Evolutionary conservation across 129 eudicot genomes (phyloP).

Genomic region (Centaurea solstitialis): DNA sequence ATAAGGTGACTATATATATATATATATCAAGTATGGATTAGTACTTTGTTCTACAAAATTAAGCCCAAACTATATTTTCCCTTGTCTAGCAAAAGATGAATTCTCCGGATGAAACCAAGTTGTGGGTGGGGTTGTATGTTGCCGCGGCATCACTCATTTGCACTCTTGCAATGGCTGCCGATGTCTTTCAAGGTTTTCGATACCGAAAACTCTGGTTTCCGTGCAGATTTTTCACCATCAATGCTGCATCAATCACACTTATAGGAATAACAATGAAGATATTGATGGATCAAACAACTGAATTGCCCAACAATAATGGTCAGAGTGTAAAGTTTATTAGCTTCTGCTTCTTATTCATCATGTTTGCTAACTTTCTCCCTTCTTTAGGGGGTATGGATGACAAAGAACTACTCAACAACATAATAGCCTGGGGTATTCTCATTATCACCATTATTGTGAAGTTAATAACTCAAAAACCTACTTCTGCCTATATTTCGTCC

Average conservation of each 20-base stretch:
- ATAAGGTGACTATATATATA: too few relatives aligned
- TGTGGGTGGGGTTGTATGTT: slow-evolving; percentile 22
- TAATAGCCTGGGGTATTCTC: slow-evolving; percentile 5
- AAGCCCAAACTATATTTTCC: too few relatives aligned
- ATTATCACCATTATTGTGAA: slow-evolving; percentile 7
- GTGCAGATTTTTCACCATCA: slow-evolving; percentile 10
- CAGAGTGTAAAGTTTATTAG: neutral
- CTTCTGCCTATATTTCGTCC: neutral
- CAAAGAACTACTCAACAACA: slow-evolving; percentile 6
- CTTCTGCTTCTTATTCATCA: neutral
- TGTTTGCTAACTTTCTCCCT: slow-evolving; percentile 19
- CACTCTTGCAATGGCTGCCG: slow-evolving; percentile 20
- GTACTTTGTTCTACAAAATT: too few relatives aligned
- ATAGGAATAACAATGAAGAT: slow-evolving; percentile 23
- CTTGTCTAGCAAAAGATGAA: neutral
- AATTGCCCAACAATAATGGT: neutral
- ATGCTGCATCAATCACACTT: neutral
- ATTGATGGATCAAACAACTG: slow-evolving; percentile 24
- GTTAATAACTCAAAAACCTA: neutral
- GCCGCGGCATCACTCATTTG: slow-evolving; percentile 7
- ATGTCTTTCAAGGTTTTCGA: neutral
- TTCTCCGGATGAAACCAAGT: neutral
- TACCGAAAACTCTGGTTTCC: slow-evolving; percentile 19
- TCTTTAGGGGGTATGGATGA: slow-evolving; percentile 20
- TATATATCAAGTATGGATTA: too few relatives aligned